Evolutionary conservation across 2,329 filamentous ascomycete species (phyloP).

Genomic region (Pezicula neosporulosa): DNA sequence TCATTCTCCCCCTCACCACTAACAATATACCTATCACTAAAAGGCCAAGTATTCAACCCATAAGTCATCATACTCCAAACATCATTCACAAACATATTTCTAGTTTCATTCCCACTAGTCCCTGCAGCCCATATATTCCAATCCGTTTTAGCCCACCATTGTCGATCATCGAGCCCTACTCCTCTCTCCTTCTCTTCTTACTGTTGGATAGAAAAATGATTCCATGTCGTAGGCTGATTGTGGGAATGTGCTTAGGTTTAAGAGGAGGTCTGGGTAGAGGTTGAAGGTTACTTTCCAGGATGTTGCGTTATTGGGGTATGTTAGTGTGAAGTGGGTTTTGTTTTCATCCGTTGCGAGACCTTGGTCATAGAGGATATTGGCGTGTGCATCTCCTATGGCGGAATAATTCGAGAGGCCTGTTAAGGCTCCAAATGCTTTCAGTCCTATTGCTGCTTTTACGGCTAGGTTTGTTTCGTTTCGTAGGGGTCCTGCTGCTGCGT

Average conservation of each 20-base stretch:
- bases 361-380: constrained; percentile 29
- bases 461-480: constrained; percentile 43
- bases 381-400: constrained; percentile 30
- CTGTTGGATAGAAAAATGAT: constrained; percentile 31
- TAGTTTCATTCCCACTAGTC: background rate
- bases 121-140: constrained; percentile 36
- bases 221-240: constrained; percentile 31
- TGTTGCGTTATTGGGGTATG: constrained; percentile 29
- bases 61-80: constrained; percentile 5
- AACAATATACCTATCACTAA: constrained; percentile 6
- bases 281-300: constrained; percentile 37
- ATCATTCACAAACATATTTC: constrained; percentile 9
- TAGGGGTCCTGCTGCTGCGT: constrained; percentile 36
- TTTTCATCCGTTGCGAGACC: constrained; percentile 28
- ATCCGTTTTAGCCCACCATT: constrained; percentile 39
- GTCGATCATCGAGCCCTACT: constrained; percentile 34
- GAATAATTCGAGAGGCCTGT: constrained; percentile 34
- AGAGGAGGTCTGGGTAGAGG: constrained; percentile 35
- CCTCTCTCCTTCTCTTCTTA: constrained; percentile 34
- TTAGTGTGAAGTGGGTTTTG: constrained; percentile 36
- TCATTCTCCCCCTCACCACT: background rate
- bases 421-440: constrained; percentile 40
- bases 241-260: constrained; percentile 35
- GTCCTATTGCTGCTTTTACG: constrained; percentile 41
- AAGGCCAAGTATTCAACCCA: constrained; percentile 7